phyloP scores from a whole-genome alignment of 441 rosid species.

The Adansonia madagascariensis region DNA sequence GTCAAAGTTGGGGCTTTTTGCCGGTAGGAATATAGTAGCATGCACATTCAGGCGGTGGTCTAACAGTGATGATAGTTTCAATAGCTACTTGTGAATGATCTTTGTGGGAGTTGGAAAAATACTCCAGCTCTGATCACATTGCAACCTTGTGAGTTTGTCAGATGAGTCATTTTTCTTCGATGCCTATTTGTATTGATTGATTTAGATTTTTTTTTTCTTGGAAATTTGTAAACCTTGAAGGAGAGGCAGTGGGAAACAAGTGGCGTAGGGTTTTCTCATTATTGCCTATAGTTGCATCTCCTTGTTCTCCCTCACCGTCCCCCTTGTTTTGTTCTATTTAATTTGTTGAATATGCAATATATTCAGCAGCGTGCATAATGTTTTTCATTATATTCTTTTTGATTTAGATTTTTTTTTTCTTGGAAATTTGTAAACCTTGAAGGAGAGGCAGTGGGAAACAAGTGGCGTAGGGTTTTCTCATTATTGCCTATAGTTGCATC shows the following conservation, averaged over 20 bases:
- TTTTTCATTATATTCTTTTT: neutral
- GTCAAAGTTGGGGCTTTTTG: slow-evolving; percentile 63
- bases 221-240: slow-evolving; percentile 14
- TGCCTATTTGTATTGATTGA: neutral
- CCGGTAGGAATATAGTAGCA: slow-evolving; percentile 57
- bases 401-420: neutral
- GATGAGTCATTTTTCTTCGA: neutral
- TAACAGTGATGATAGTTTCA: slow-evolving; percentile 40
- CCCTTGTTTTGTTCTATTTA: slow-evolving; percentile 34
- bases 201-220: neutral
- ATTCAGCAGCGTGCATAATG: slow-evolving; percentile 18
- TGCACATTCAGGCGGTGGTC: slow-evolving; percentile 68
- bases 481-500: slow-evolving; percentile 18
- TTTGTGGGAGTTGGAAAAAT: slow-evolving; percentile 19
- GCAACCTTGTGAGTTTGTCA: neutral
- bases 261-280: neutral
- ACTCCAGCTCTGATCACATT: slow-evolving; percentile 23
- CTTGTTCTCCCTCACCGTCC: neutral
- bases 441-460: neutral
- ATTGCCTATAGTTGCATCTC: slow-evolving; percentile 17
- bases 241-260: neutral
- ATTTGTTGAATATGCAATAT: neutral
- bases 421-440: slow-evolving; percentile 18
- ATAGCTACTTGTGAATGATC: slow-evolving; percentile 44
- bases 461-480: neutral